phyloP scores from a whole-genome alignment of 1,284 basidiomycete genomes.

The Somion occarium region DNA sequence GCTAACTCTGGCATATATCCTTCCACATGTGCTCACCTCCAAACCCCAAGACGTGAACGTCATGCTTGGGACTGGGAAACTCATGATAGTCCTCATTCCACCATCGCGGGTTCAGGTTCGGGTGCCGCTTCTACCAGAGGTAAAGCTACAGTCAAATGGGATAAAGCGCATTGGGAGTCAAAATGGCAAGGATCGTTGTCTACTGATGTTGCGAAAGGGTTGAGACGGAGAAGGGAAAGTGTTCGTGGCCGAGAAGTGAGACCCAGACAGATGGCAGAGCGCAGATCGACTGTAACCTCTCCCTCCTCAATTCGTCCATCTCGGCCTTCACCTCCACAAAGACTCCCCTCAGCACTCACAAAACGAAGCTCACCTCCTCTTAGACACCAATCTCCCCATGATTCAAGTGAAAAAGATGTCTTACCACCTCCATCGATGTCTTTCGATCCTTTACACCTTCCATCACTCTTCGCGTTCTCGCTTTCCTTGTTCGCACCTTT shows the following conservation, averaged over 20 bases:
- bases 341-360: neutral
- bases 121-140: no score
- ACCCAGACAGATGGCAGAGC: no score
- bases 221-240: constrained; percentile 10
- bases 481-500: constrained; percentile 39
- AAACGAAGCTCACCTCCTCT: neutral
- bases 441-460: constrained; percentile 46
- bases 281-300: no score
- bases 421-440: constrained; percentile 13
- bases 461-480: constrained; percentile 41
- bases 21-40: no score
- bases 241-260: no score
- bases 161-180: constrained; percentile 56
- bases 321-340: neutral
- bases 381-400: no score
- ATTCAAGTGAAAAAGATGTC: neutral
- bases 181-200: constrained; percentile 58
- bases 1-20: neutral
- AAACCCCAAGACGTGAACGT: constrained; percentile 12
- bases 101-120: neutral
- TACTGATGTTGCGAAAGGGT: constrained; percentile 44
- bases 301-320: no score
- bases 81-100: neutral
- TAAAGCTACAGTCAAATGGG: constrained; percentile 34
- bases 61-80: neutral